These are phyloP conservation scores for Echites panduratus DNA, from an alignment of 257 asterid species.

Conservation along the genomic window DNA sequence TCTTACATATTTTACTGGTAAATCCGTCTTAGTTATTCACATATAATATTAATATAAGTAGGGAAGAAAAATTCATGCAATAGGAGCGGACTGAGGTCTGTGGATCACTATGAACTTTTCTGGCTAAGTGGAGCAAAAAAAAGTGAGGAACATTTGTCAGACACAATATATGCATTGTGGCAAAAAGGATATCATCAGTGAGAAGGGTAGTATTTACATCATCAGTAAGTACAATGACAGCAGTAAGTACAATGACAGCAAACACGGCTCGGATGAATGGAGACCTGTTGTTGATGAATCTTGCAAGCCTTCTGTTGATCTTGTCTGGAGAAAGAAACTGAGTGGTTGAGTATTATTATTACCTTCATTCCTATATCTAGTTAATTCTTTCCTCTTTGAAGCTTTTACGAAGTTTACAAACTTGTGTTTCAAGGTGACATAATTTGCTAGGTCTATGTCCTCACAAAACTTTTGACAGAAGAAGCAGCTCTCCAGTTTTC, in stretches of 20 bases:
- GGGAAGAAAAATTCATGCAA: no score
- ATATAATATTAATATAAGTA: no score
- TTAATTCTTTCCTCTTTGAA: neutral
- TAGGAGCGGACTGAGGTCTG: no score
- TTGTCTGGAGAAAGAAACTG: constrained; percentile 54
- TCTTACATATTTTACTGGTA: no score
- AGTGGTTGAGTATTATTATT: constrained; percentile 66
- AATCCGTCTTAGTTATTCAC: no score
- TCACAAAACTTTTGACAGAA: constrained; percentile 64
- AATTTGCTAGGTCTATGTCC: constrained; percentile 50
- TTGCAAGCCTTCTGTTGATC: constrained; percentile 42
- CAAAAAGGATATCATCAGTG: neutral
- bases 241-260: no score
- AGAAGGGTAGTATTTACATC: constrained; percentile 66
- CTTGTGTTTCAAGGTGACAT: neutral
- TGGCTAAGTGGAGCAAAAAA: no score
- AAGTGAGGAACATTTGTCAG: no score
- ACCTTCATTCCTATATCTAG: neutral
- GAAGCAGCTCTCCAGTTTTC: constrained; percentile 68
- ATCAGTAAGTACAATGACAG: constrained; percentile 71
- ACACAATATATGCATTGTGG: no score
- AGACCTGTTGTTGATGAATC: constrained; percentile 59
- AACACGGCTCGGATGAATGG: constrained; percentile 54
- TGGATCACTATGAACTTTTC: no score
- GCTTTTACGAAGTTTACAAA: neutral